phyloP scores from a whole-genome alignment of 345 rosid species.

The Salix udensis region DNA sequence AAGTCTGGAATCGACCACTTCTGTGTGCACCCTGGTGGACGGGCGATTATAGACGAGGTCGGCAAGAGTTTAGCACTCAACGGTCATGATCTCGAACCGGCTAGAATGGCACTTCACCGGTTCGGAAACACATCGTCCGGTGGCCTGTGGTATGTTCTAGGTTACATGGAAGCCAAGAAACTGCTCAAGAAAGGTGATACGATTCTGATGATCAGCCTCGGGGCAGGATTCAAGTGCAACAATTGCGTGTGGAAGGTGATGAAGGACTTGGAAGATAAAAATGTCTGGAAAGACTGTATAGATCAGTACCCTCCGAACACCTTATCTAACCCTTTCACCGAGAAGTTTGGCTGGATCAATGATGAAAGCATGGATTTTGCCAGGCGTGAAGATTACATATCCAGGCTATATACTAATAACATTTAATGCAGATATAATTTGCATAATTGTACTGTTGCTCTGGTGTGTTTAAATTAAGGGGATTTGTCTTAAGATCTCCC shows the following conservation, averaged over 20 bases:
- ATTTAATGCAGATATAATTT: neutral
- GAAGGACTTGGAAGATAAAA: slow-evolving; percentile 15
- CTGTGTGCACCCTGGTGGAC: slow-evolving; percentile 30
- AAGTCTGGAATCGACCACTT: slow-evolving; percentile 28
- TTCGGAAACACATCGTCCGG: slow-evolving; percentile 31
- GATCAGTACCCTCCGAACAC: slow-evolving; percentile 33
- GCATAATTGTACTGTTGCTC: neutral
- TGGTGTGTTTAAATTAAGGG: too few relatives aligned
- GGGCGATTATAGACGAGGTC: slow-evolving; percentile 28
- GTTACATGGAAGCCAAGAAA: slow-evolving; percentile 37
- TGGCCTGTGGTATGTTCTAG: slow-evolving; percentile 30
- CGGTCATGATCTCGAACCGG: slow-evolving; percentile 23
- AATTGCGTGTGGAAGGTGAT: slow-evolving; percentile 30
- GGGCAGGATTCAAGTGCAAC: slow-evolving; percentile 35
- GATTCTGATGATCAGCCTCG: slow-evolving; percentile 29
- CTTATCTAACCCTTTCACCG: slow-evolving; percentile 31
- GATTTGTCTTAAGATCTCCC: too few relatives aligned
- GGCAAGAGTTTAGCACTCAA: slow-evolving; percentile 16
- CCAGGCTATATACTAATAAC: neutral
- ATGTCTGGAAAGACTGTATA: slow-evolving; percentile 55
- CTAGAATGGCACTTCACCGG: slow-evolving; percentile 37
- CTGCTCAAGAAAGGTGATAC: slow-evolving; percentile 26
- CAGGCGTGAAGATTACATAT: neutral
- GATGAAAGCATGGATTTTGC: slow-evolving; percentile 1
- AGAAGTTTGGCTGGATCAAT: slow-evolving; percentile 36